A percentile compares a stretch with the other conserved stretches of the same genome.
Evolutionary conservation across 1,284 basidiomycete species (phyloP).

Genomic region (Boletus mariae): DNA sequence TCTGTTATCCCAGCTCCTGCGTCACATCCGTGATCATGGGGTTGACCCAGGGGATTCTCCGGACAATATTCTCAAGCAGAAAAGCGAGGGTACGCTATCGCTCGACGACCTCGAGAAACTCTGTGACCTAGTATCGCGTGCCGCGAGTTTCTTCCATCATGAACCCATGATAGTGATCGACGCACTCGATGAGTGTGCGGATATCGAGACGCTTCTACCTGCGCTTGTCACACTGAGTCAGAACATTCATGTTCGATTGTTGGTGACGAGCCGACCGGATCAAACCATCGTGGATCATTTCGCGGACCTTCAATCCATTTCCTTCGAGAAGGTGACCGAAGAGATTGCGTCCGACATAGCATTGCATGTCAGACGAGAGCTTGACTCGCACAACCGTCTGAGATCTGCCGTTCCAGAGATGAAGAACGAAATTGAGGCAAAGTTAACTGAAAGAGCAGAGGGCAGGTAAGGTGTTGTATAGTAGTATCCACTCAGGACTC

Average conservation of each 20-base stretch:
- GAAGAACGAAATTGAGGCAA: not conserved
- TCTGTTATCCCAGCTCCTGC: too few relatives aligned
- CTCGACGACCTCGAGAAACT: too few relatives aligned
- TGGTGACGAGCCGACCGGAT: not conserved
- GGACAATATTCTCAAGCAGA: too few relatives aligned
- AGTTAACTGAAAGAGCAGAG: not conserved
- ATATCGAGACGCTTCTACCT: too few relatives aligned
- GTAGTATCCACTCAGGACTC: not conserved
- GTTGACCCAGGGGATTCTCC: too few relatives aligned
- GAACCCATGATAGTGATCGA: not conserved
- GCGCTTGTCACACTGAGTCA: not conserved
- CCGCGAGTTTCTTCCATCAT: too few relatives aligned
- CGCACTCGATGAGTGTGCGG: not conserved
- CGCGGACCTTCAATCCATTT: not conserved
- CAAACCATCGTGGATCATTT: not conserved
- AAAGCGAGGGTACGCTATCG: too few relatives aligned
- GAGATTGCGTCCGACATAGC: not conserved
- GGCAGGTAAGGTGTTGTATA: too few relatives aligned
- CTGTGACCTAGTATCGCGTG: too few relatives aligned
- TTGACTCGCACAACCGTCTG: not conserved
- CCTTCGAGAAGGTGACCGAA: not conserved
- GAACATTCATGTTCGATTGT: not conserved
- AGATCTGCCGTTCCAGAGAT: not conserved
- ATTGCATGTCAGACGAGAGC: not conserved
- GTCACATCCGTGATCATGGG: too few relatives aligned